Base-by-base conservation (phyloP, 2,329 filamentous ascomycete species). In the Cylindrodendrum hubeiense region DNA sequence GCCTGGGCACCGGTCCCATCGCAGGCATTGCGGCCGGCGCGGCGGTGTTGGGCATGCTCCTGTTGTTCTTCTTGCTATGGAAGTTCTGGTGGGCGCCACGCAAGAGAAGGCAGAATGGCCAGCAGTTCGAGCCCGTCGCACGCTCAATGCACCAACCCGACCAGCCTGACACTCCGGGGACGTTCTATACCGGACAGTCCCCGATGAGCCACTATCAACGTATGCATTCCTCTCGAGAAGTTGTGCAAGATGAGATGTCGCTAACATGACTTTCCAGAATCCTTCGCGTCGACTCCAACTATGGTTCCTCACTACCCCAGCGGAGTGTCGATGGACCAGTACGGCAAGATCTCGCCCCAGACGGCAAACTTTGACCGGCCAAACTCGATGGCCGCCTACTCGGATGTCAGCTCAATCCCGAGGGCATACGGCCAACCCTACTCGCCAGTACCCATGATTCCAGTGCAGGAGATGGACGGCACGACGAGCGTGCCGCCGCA, bases 391-490 rank as follows among this genome's bases (percentile, higher is more conserved):
- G 61, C 47, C 46, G 61, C 67, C 50, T 72, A 67, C 34, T 56
- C 69, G 15, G 72, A 74, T n/a, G 58, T 63, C 17, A 54, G 61
- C n/a, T 21, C 60, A 2, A 33, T 50, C 10, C 55, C 50, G 2
- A 51, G 59, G 2, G 60, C 56, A 9, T 67, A 71, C 15, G 50
- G 67, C 12, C 67, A 69, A 22, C 57, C 56, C 2, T 69, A 71
- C 39, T 60, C 63, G 15, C 70, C 67, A 26, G 53, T 52, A 3
- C 70, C 69, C 9, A 69, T 72, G 67, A 17, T 17, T 41, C 28
- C 59, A 4, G 65, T 71, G 26, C 66, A 68, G 28, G 72, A 75
- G 57, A 75, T 75, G 71, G 72, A 73, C 22, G 72, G 59, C 9
- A 65, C 62, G 41, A 55, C 61, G 8, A 52, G 46, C n/a, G 39